Evolutionary conservation across 495 filamentous ascomycete genomes (phyloP).

Genomic region (Xylaria longipes): DNA sequence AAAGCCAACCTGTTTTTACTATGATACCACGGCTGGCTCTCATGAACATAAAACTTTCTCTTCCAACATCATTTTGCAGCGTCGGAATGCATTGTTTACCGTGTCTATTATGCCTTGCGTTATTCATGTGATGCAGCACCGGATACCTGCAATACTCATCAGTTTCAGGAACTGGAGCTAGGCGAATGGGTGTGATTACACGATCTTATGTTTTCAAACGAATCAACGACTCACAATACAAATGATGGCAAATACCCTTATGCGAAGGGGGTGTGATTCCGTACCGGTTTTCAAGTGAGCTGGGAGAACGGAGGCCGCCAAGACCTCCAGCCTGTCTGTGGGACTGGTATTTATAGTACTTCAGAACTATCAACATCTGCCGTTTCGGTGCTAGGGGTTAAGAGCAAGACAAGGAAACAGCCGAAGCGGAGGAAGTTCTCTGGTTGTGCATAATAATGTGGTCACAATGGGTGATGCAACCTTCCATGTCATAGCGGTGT

Average conservation of each 20-base stretch:
- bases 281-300: not conserved
- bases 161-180: not conserved
- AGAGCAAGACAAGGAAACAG: not conserved
- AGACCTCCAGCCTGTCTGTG: not conserved
- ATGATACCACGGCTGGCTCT: slow-evolving; percentile 7
- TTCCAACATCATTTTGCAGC: slow-evolving; percentile 12
- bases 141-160: not conserved
- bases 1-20: not conserved
- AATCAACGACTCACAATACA: not conserved
- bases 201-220: slow-evolving; percentile 16
- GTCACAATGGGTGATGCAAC: not conserved
- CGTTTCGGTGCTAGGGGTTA: not conserved
- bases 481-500: not conserved
- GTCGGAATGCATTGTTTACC: not conserved
- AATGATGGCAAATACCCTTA: not conserved
- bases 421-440: not conserved
- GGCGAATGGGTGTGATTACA: not conserved
- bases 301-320: not conserved
- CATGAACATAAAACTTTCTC: not conserved
- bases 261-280: not conserved
- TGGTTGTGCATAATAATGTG: not conserved
- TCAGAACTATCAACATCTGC: too few relatives aligned
- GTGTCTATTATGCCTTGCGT: slow-evolving; percentile 5
- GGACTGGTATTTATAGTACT: not conserved
- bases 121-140: slow-evolving; percentile 13